Evolutionary conservation across 495 filamentous ascomycete species (phyloP), one percentile per base, ranked within the genome.

Genomic region (Neurospora pannonica): DNA sequence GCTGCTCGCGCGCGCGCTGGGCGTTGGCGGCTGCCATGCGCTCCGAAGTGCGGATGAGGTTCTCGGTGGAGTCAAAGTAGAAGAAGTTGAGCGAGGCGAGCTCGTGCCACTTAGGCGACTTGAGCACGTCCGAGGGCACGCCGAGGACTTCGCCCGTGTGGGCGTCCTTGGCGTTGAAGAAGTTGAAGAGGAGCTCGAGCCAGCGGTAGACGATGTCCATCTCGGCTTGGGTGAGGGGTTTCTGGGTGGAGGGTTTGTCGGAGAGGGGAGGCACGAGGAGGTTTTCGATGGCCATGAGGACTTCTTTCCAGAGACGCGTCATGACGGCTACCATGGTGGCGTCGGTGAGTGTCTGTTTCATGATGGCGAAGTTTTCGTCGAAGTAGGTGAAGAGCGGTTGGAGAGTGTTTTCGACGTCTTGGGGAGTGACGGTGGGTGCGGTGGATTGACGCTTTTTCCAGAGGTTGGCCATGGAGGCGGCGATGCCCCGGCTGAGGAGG

Each of bases 281-380:
- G 17, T 88, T 88, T 82, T 99, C 97, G 74, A 98, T 92, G 2
- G 95, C 97, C 39, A 92, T 89, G 5, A 99, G 87, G 11, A 97
- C 94, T 82, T 98, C 97, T 81, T 99, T 99, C 97, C 97, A 99
- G 17, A 99, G 82, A 46, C 97, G 90, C 34, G 94, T 96, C 97
- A 99, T 99, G 73, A 99, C 95, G 82, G 94, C 93, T 73, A 92
- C 88, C 96, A 99, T 97, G 67, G 97, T 95, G 71, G 93, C 89
- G 40, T 92, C 91, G 3, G 97, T 98, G 38, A 99, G 86, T 1
- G 95, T 97, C 81, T 94, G 90, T 83, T 98, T 97, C 93, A 99
- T 96, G 79, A 97, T 98, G 43, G 94, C 95, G 78, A 99, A 99
- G 78, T 99, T 99, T 80, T 98, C 97, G 79, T 98, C 93, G 79